Evolutionary conservation across 2,329 filamentous ascomycete genomes (phyloP), one percentile per base, ranked within the genome.

Genomic region (Colletotrichum tropicicola): DNA sequence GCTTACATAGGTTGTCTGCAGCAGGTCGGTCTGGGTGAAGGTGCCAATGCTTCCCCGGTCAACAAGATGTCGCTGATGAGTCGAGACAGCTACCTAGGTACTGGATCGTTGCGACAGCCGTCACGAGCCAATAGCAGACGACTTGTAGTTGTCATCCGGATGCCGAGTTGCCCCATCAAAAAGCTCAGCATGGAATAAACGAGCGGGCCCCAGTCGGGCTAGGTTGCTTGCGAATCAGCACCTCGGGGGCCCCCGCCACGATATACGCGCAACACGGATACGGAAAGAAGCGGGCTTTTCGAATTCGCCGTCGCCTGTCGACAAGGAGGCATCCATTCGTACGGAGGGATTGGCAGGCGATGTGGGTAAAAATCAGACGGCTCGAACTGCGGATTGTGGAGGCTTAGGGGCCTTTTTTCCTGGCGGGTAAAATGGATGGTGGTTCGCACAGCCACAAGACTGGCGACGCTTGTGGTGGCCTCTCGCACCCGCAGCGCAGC

Each of bases 401-500:
- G 60, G 41, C 60, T 64, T 54, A 28, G 60, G 32, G n/a, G 19
- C 8, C 25, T 37, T 32, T 10, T 17, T 13, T 25, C n/a, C n/a
- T 35, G 45, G 27, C 35, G n/a, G n/a, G n/a, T 21, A 28, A 44
- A 58, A 27, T 37, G 45, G 6, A 21, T 41, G 19, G 47, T 23
- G 32, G 32, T 39, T 32, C 56, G 43, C 56, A 60, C 48, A 60
- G 60, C 56, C 60, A 64, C 60, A n/a, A 27, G n/a, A 27, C 19
- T 44, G 56, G 60, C 32, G 60, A 54, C 55, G 60, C 39, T 53
- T 43, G n/a, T 28, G n/a, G n/a, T n/a, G n/a, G n/a, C n/a, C n/a
- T n/a, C n/a, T n/a, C n/a, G n/a, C n/a, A n/a, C n/a, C n/a, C 32
- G 32, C 32, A 12, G 32, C 12, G 32, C 32, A 10, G 5, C 9